phyloP scores from a whole-genome alignment of 2,329 filamentous ascomycete genomes.

The Colletotrichum coccodes region DNA sequence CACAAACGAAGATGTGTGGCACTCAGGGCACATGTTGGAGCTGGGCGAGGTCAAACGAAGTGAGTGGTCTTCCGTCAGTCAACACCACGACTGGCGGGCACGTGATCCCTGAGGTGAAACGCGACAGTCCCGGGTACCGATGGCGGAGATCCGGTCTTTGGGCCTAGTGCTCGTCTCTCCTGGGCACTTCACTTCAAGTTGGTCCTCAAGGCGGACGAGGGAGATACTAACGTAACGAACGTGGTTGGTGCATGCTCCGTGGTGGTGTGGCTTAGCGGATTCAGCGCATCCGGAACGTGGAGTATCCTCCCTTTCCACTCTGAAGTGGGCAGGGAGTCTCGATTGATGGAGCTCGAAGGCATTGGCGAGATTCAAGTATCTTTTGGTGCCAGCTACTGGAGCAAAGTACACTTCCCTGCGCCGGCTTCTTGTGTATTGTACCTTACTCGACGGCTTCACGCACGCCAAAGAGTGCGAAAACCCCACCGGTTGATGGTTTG shows the following conservation, averaged over 20 bases:
- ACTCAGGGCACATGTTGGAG: background rate
- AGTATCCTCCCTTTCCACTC: conserved; percentile 6
- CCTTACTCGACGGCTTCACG: background rate
- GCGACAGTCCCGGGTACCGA: conserved; percentile 23
- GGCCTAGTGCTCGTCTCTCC: background rate
- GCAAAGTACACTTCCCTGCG: background rate
- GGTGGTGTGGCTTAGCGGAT: conserved; percentile 30
- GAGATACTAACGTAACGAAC: conserved; percentile 5
- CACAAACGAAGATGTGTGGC: background rate
- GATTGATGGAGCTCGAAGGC: background rate
- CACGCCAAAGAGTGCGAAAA: background rate
- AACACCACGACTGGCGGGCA: conserved; percentile 4
- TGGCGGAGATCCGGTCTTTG: conserved; percentile 1
- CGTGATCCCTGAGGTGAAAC: conserved; percentile 30
- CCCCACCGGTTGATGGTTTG: background rate
- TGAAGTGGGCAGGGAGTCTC: conserved; percentile 12
- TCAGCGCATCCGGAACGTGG: conserved; percentile 23
- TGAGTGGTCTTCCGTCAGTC: background rate
- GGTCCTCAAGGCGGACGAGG: background rate
- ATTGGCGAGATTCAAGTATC: conserved; percentile 1
- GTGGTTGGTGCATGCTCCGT: conserved; percentile 24
- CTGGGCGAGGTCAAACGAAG: background rate
- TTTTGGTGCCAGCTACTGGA: background rate
- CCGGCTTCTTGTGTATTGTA: too few species aligned
- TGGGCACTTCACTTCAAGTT: background rate